Conservation (phyloP, 176 grass and related monocot species). For the Avena eriantha region DNA sequence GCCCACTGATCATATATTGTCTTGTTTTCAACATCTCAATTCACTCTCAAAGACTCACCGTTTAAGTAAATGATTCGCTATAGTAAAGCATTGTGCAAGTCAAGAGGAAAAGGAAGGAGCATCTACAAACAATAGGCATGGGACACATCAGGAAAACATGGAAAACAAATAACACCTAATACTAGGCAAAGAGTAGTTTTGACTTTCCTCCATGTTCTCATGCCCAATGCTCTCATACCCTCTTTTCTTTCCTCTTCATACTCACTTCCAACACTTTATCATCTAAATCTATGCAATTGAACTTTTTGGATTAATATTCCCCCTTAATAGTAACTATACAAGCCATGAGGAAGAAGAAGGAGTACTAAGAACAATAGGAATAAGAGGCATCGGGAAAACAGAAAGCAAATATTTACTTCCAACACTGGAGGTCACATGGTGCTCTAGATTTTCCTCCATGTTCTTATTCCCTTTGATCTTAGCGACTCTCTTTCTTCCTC, state of each 20-base stretch:
- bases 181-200: too few species aligned
- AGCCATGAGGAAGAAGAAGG: slow-evolving; percentile 35
- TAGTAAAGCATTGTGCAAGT: too few species aligned
- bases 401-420: neutral
- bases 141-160: too few species aligned
- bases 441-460: neutral
- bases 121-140: too few species aligned
- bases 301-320: neutral
- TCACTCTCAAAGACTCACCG: too few species aligned
- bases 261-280: neutral
- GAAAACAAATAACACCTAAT: too few species aligned
- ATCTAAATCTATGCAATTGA: neutral
- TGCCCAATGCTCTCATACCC: too few species aligned
- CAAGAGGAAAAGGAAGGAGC: too few species aligned
- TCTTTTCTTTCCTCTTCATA: slow-evolving; percentile 43
- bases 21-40: too few species aligned
- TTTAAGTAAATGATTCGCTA: too few species aligned
- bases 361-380: slow-evolving; percentile 33
- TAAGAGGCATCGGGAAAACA: slow-evolving; percentile 43
- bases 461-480: neutral
- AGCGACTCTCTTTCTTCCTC: slow-evolving; percentile 28
- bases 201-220: too few species aligned
- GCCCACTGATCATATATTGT: too few species aligned
- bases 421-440: neutral
- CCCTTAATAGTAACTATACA: neutral